Evolutionary conservation across 176 grass and related monocot species (phyloP).

Genomic region (Oryza punctata): DNA sequence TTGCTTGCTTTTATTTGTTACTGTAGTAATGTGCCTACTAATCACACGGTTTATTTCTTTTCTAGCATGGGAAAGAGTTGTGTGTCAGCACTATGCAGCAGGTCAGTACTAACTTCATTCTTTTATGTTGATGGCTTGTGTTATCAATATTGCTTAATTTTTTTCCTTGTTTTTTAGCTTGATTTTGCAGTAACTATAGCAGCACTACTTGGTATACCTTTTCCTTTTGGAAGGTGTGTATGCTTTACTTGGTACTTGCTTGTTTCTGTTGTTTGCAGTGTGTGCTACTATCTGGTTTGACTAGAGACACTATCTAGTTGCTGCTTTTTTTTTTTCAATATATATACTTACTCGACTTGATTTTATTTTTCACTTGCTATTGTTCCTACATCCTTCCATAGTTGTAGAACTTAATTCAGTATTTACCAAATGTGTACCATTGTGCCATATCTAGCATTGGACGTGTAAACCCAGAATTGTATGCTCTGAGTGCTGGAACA

Average conservation of each 20-base stretch:
- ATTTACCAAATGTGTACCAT: conserved; percentile 16
- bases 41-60: conserved; percentile 33
- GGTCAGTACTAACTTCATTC: conserved; percentile 43
- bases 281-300: conserved; percentile 29
- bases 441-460: conserved; percentile 73
- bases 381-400: neutral
- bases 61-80: conserved; percentile 66
- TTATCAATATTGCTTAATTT: conserved; percentile 34
- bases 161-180: conserved; percentile 63
- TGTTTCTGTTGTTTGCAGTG: conserved; percentile 37
- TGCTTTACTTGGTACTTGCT: conserved; percentile 16
- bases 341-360: neutral
- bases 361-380: neutral
- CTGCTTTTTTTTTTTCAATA: neutral
- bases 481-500: conserved; percentile 78
- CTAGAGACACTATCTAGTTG: neutral
- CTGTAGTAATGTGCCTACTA: conserved; percentile 32
- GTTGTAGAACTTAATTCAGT: neutral
- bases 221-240: conserved; percentile 94
- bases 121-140: conserved; percentile 30
- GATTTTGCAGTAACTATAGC: conserved; percentile 93
- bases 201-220: conserved; percentile 93
- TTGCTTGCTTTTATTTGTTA: conserved; percentile 23
- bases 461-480: conserved; percentile 84
- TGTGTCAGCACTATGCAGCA: conserved; percentile 89